Evolutionary conservation across 441 rosid species (phyloP).

Genomic region (Gossypium gossypioides): DNA sequence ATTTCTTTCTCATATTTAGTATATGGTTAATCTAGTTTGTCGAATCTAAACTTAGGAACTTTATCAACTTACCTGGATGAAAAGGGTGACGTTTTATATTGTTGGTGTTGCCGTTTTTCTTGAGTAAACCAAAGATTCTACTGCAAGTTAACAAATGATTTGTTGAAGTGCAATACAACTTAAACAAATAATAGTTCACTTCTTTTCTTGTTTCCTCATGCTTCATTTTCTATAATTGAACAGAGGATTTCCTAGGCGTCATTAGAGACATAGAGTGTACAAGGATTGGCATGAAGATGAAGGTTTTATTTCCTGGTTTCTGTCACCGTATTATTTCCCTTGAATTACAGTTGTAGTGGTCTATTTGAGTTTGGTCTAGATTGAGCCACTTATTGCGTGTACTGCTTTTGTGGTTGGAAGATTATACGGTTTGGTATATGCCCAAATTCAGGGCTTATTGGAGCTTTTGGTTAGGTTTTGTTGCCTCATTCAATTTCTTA

Average conservation of each 20-base stretch:
- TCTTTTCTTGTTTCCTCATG: background rate
- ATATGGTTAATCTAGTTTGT: background rate
- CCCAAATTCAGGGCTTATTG: background rate
- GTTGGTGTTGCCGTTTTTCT: background rate
- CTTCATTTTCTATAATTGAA: background rate
- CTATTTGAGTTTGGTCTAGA: background rate
- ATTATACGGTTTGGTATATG: background rate
- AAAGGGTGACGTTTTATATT: background rate
- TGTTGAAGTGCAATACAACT: background rate
- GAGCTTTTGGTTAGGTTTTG: background rate
- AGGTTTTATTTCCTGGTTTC: background rate
- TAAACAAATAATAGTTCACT: background rate
- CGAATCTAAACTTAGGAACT: background rate
- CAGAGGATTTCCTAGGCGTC: background rate
- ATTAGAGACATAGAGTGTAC: background rate
- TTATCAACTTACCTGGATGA: background rate
- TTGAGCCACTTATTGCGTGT: background rate
- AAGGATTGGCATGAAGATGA: background rate
- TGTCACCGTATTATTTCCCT: background rate
- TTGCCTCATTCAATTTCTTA: background rate
- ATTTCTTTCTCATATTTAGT: background rate
- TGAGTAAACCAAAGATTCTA: background rate
- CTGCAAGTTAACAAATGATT: background rate
- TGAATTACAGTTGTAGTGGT: background rate
- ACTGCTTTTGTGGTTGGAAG: slow-evolving; percentile 2